phyloP scores from a whole-genome alignment of 768 basidiomycete genomes.

The Rhodotorula taiwanensis region DNA sequence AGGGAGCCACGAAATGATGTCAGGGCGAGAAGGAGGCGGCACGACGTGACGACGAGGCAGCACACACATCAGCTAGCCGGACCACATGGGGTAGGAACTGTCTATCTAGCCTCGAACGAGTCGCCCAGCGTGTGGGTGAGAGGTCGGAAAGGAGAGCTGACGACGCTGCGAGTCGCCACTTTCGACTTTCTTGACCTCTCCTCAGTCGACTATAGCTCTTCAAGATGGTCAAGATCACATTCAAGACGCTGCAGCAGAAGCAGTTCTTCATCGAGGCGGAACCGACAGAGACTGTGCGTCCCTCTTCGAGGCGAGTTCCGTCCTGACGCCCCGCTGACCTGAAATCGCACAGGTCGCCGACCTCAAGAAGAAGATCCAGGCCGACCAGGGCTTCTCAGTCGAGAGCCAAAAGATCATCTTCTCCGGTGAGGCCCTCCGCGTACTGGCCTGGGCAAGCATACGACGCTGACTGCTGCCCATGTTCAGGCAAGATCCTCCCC shows the following conservation, averaged over 20 bases:
- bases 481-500: constrained; percentile 78
- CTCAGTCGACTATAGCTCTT: too few relatives aligned
- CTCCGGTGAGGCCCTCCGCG: constrained; percentile 56
- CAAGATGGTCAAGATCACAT: constrained; percentile 53
- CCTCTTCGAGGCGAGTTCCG: neutral
- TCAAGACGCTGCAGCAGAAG: constrained; percentile 79
- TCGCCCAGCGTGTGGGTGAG: too few relatives aligned
- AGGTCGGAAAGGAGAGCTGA: too few relatives aligned
- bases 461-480: neutral
- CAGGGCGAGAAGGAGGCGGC: too few relatives aligned
- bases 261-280: constrained; percentile 34
- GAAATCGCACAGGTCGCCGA: constrained; percentile 50
- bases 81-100: too few relatives aligned
- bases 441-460: too few relatives aligned
- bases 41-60: too few relatives aligned
- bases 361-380: constrained; percentile 77
- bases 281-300: constrained; percentile 14
- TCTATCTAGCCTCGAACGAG: too few relatives aligned
- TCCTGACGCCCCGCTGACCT: neutral
- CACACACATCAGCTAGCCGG: too few relatives aligned
- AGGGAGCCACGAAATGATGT: too few relatives aligned
- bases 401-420: constrained; percentile 88
- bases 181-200: too few relatives aligned
- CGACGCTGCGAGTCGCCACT: too few relatives aligned
- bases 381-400: constrained; percentile 64